Base-by-base conservation (phyloP, 1,139 yeast genomes). In the Hyphopichia buzzinii region DNA sequence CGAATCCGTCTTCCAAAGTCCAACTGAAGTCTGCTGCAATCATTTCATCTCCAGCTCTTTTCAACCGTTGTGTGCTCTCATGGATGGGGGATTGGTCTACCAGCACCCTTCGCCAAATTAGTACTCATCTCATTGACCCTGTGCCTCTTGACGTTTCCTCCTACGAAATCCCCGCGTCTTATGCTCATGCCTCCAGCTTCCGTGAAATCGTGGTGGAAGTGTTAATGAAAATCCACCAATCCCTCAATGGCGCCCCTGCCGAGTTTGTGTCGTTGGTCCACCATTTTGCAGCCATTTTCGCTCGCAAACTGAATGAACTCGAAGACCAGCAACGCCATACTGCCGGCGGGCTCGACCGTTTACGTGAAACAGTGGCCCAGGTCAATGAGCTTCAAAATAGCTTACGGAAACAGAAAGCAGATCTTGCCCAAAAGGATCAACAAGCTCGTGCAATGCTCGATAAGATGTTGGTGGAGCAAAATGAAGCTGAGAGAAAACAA, bases 1-100 rank as follows among this genome's bases (percentile, higher is more conserved):
- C n/a, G n/a, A n/a, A n/a, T n/a, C n/a, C n/a, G n/a, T 59, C 59
- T 1, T 50, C 62, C 1, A 58, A 48, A 23, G 55, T 64, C 2
- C 59, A 62, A 13, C 23, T 7, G 8, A 10, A 10, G 6, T 6
- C 23, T 10, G 10, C 6, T 7, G 23, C 6, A 7, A 72, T 81
- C 3, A 71, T 84, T 4, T 72, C 90, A 0, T 90, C 97, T 0
- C 96, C 97, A 0, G 97, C 98, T 0, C 63, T 92, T 27, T 84
- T 88, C 60, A 92, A 92, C 52, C 70, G 98, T 51, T 92, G 97
- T 64, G 95, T 88, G 3, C 61, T 90, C 29, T 80, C 83, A 52
- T 88, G 95, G 90, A 81, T 88, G 83, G 96, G 96, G 3, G 79
- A 80, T 39, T 90, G 97, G 97, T 68, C 82, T 0, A 48, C 53